Conservation (phyloP, 2,329 filamentous ascomycete species). For the Aureobasidium sp. region DNA sequence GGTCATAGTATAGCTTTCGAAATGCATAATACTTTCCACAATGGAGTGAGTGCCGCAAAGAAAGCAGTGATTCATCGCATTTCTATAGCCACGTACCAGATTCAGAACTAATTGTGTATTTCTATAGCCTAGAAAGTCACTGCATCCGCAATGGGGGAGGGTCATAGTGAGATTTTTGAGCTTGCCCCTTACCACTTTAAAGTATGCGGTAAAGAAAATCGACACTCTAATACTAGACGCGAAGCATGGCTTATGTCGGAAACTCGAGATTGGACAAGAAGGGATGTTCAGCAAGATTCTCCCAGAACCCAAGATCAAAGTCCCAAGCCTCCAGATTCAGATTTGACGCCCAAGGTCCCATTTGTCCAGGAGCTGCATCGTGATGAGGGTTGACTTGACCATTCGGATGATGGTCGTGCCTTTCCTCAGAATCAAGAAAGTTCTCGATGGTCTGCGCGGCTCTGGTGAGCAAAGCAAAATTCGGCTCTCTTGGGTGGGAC, state of each 20-base stretch:
- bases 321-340: conserved; percentile 23
- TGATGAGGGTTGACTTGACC: neutral
- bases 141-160: no score
- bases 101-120: no score
- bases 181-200: no score
- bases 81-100: no score
- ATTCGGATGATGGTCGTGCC: conserved; percentile 16
- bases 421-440: conserved; percentile 20
- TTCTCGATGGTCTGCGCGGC: conserved; percentile 27
- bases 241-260: neutral
- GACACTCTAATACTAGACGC: no score
- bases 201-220: no score
- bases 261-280: conserved; percentile 16
- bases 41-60: no score
- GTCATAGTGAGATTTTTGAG: no score
- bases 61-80: no score
- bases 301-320: conserved; percentile 30
- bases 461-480: conserved; percentile 25
- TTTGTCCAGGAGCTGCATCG: neutral
- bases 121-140: neutral
- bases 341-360: conserved; percentile 17
- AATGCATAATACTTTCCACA: no score
- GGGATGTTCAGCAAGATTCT: conserved; percentile 28
- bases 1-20: neutral
- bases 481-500: conserved; percentile 25